Evolutionary conservation across 257 asterid species (phyloP).

Genomic region (Solanum rostratum): DNA sequence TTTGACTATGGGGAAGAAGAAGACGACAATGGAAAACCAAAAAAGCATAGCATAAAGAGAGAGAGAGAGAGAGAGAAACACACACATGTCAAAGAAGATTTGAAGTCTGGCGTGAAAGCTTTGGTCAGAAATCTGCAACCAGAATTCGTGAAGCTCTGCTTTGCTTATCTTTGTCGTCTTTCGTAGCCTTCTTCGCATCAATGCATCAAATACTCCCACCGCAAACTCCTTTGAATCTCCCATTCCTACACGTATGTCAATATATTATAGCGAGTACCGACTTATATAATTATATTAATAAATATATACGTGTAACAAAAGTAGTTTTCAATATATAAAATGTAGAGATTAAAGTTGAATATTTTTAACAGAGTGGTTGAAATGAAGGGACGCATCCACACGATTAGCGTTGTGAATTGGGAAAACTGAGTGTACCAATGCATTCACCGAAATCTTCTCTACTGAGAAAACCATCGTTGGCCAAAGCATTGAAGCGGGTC

Average conservation of each 20-base stretch:
- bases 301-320: too few relatives aligned
- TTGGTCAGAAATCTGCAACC: slow-evolving; percentile 76
- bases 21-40: neutral
- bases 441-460: slow-evolving; percentile 83
- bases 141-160: slow-evolving; percentile 69
- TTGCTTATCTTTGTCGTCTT: slow-evolving; percentile 41
- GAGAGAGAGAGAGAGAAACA: neutral
- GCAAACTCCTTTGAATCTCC: slow-evolving; percentile 87
- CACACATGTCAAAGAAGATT: slow-evolving; percentile 88
- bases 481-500: slow-evolving; percentile 45
- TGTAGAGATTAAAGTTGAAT: neutral
- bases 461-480: slow-evolving; percentile 48
- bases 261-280: too few relatives aligned
- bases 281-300: too few relatives aligned
- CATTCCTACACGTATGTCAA: slow-evolving; percentile 63
- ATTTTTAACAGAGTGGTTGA: neutral
- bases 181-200: slow-evolving; percentile 65
- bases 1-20: neutral
- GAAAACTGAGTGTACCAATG: slow-evolving; percentile 38
- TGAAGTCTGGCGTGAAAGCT: slow-evolving; percentile 88
- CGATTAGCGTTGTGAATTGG: neutral
- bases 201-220: slow-evolving; percentile 41
- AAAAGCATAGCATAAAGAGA: neutral
- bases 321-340: neutral
- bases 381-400: neutral